phyloP scores from a whole-genome alignment of 1,139 yeast species.

The Zygotorulaspora mrakii region DNA sequence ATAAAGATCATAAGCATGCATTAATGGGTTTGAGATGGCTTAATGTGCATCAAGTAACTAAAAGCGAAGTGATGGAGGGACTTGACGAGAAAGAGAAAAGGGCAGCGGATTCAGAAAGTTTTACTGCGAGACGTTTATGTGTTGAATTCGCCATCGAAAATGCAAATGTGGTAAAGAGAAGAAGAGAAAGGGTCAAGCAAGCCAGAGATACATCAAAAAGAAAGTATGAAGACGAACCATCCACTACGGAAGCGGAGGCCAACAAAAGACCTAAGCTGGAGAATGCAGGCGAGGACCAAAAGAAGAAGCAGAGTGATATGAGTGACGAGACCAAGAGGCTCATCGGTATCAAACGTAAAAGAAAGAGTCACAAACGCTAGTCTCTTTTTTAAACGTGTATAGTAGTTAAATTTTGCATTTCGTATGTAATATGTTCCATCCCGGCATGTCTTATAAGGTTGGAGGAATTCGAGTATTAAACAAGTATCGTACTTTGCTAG shows the following conservation, averaged over 20 bases:
- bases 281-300: slow-evolving; percentile 27
- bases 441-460: too few species aligned
- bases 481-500: too few species aligned
- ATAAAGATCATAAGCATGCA: slow-evolving; percentile 87
- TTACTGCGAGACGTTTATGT: slow-evolving; percentile 68
- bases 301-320: slow-evolving; percentile 41
- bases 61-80: slow-evolving; percentile 68
- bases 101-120: slow-evolving; percentile 49
- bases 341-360: slow-evolving; percentile 67
- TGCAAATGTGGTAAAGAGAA: slow-evolving; percentile 86
- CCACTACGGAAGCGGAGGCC: slow-evolving; percentile 17
- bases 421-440: neutral
- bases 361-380: slow-evolving; percentile 46
- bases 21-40: slow-evolving; percentile 97
- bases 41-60: slow-evolving; percentile 83
- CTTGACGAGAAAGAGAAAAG: slow-evolving; percentile 65
- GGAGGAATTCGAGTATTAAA: too few species aligned
- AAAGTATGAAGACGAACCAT: slow-evolving; percentile 36
- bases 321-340: slow-evolving; percentile 56
- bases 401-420: slow-evolving; percentile 2
- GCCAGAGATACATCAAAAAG: slow-evolving; percentile 43
- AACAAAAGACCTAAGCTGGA: slow-evolving; percentile 23
- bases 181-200: slow-evolving; percentile 63
- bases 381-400: neutral
- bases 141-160: slow-evolving; percentile 96